Percentiles rank a stretch among this genome's conserved stretches.
These are phyloP conservation scores for Colletotrichum sidae DNA, from an alignment of 2,329 filamentous ascomycete species.

Conservation along the genomic window DNA sequence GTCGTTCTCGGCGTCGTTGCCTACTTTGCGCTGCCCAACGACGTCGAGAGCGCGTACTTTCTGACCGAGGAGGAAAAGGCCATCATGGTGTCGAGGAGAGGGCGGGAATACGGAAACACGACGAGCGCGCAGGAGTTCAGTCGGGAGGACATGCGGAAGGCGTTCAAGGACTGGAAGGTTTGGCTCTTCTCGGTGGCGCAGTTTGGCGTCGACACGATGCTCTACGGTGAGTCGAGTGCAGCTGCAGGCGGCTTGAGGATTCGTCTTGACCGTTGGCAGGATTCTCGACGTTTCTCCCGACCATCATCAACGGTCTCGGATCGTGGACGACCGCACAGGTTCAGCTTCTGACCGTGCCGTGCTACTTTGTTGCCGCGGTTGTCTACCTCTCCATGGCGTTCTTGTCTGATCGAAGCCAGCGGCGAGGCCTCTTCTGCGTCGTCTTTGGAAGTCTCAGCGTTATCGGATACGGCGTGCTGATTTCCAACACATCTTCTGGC, in stretches of 20 bases:
- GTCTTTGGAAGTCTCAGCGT: conserved; percentile 64
- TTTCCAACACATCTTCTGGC: conserved; percentile 60
- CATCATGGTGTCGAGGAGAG: conserved; percentile 43
- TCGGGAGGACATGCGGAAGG: conserved; percentile 73
- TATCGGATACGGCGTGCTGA: conserved; percentile 68
- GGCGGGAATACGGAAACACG: conserved; percentile 60
- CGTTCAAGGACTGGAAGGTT: conserved; percentile 81
- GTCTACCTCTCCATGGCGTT: conserved; percentile 75
- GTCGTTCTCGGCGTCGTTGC: conserved; percentile 62
- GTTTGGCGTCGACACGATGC: conserved; percentile 80
- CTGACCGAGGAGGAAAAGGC: conserved; percentile 47
- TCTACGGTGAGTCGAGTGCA: conserved; percentile 63
- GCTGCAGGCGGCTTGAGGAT: not conserved
- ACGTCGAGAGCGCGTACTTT: conserved; percentile 50
- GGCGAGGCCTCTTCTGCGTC: conserved; percentile 64
- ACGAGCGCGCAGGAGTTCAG: conserved; percentile 58
- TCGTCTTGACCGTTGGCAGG: conserved; percentile 46
- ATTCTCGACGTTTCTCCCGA: conserved; percentile 72
- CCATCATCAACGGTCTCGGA: conserved; percentile 71
- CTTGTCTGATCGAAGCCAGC: conserved; percentile 73
- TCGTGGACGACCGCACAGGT: conserved; percentile 63
- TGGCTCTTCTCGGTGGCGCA: conserved; percentile 77
- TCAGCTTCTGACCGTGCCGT: conserved; percentile 74
- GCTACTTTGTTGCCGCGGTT: conserved; percentile 73
- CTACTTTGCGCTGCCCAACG: conserved; percentile 67